phyloP scores from a whole-genome alignment of 2,329 filamentous ascomycete species.

The Fusarium hainanense region DNA sequence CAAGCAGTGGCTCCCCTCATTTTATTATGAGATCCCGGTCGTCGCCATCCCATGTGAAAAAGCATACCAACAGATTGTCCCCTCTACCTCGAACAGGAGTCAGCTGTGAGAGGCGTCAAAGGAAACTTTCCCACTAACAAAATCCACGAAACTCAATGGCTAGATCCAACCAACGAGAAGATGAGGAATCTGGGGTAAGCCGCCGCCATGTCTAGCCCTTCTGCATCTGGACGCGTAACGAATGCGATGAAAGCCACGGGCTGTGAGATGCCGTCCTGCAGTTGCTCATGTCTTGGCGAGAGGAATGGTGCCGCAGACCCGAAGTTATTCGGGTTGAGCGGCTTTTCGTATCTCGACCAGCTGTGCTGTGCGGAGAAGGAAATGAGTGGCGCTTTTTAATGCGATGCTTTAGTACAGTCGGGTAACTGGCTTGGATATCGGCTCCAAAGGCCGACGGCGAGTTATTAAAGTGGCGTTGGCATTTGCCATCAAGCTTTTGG shows the following conservation, averaged over 20 bases:
- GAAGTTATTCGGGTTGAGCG: not conserved
- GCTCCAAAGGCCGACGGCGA: not conserved
- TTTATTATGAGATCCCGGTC: not conserved
- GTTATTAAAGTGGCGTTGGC: not conserved
- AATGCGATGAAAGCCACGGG: constrained; percentile 7
- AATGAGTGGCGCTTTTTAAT: not conserved
- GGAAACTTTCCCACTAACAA: constrained; percentile 14
- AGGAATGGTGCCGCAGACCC: not conserved
- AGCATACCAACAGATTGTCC: constrained; percentile 3
- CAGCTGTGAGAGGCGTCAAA: not conserved
- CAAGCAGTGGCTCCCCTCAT: not conserved
- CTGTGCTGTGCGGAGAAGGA: not conserved
- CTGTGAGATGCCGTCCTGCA: not conserved
- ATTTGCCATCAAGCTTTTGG: not conserved
- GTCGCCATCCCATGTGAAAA: not conserved
- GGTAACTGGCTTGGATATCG: not conserved
- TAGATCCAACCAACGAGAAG: constrained; percentile 8
- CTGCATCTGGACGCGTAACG: not conserved
- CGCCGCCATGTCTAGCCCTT: not conserved
- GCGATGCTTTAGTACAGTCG: not conserved
- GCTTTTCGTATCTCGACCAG: not conserved
- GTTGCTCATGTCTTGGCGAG: not conserved
- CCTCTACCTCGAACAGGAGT: not conserved
- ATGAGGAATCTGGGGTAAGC: not conserved
- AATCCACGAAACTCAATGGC: constrained; percentile 2